Base-by-base conservation (phyloP, 306 rosid species). In the Nissolia schottii region DNA sequence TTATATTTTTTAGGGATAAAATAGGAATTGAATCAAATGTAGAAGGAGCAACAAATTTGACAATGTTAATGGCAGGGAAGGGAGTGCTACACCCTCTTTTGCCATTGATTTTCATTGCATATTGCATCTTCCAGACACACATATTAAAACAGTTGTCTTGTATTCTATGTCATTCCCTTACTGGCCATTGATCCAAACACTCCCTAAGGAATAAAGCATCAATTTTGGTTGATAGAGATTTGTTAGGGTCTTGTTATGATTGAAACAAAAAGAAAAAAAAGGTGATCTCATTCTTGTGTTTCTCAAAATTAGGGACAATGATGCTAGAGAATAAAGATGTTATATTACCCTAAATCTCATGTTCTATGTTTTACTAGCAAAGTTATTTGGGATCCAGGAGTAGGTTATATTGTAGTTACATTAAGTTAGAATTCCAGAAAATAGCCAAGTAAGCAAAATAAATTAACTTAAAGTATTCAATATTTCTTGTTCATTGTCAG, bases 401-500 rank as follows among this genome's bases (percentile, higher is more conserved):
- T 58, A 58, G 72, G 13, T 57, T 73, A 3, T 19, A 1, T 12
- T 31, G 57, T 40, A 67, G 12, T 56, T 60, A 23, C 50, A 45
- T 60, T 63, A 57, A 50, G 7, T 41, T 29, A 46, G 22, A 51
- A 49, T 59, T 14, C 1, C 46, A 20, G 5, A 22, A 27, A 38
- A 70, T 13, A 10, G 32, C 27, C 23, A 63, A 20, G 55, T 24
- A 73, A 54, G 19, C 43, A 13, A 14, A 54, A 27, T 18, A 24
- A 64, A 55, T 63, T 3, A 9, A 61, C 32, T 29, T 57, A 65
- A 74, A 25, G n/a, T 2, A 27, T 48, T 31, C 45, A 45, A 28
- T 43, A 29, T 50, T 64, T 65, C 2, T 12, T 81, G 48, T 76
- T 64, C 13, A 35, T 77, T 79, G 62, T 65, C 86, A 90, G 98